Percentiles rank a stretch among this genome's conserved stretches.
Evolutionary conservation across 2,329 filamentous ascomycete genomes (phyloP).

Genomic region (Cucurbitaria berberidis): DNA sequence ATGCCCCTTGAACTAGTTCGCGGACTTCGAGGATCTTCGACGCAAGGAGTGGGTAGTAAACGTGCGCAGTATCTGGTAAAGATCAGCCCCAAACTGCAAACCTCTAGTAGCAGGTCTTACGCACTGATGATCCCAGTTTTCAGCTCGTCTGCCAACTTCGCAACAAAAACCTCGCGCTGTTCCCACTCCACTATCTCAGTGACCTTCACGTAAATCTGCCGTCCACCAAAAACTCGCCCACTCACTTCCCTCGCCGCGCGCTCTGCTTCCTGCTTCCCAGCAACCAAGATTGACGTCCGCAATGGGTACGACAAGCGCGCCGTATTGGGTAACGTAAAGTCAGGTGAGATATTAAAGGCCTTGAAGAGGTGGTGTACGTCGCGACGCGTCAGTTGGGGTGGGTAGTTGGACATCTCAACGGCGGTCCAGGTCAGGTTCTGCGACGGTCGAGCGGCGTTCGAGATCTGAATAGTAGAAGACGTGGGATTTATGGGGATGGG

Average conservation of each 20-base stretch:
- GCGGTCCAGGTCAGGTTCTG: constrained; percentile 2
- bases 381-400: constrained; percentile 7
- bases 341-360: constrained; percentile 10
- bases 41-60: constrained; percentile 9
- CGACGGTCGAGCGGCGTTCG: background rate
- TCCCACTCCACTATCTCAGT: constrained; percentile 5
- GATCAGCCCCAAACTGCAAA: background rate
- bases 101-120: background rate
- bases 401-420: constrained; percentile 18
- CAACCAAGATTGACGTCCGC: constrained; percentile 11
- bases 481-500: constrained; percentile 2
- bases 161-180: constrained; percentile 6
- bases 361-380: constrained; percentile 15
- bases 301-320: constrained; percentile 15
- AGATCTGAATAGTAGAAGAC: background rate
- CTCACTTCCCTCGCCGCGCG: constrained; percentile 12
- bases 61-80: constrained; percentile 12
- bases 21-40: constrained; percentile 15
- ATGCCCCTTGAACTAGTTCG: constrained; percentile 7
- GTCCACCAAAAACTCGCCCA: constrained; percentile 4
- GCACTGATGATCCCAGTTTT: constrained; percentile 20
- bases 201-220: constrained; percentile 6
- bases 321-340: constrained; percentile 10
- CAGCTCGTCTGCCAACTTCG: constrained; percentile 15
- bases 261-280: constrained; percentile 5